Evolutionary conservation across 2,329 filamentous ascomycete genomes (phyloP).

Genomic region (Aspergillus hiratsukae): DNA sequence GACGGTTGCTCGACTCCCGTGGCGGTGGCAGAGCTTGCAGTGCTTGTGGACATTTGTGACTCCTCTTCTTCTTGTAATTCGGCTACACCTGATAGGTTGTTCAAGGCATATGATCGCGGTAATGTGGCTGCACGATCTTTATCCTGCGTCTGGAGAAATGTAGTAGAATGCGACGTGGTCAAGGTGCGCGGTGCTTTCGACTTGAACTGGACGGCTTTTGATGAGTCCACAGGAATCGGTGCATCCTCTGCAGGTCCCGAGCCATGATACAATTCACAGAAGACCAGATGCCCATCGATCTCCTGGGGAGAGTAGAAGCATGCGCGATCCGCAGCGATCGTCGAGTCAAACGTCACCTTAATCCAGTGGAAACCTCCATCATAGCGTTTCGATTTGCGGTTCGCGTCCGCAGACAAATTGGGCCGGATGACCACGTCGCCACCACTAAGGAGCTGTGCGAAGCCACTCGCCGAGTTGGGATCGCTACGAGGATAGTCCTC

Average conservation of each 20-base stretch:
- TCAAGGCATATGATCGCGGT: conserved; percentile 38
- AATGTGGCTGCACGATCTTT: conserved; percentile 32
- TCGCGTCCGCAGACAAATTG: conserved; percentile 66
- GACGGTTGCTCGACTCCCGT: conserved; percentile 22
- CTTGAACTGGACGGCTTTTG: conserved; percentile 20
- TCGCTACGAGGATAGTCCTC: conserved; percentile 89
- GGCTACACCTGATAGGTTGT: conserved; percentile 28
- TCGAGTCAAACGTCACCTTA: conserved; percentile 74
- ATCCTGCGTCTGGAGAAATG: conserved; percentile 29
- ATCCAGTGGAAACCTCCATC: conserved; percentile 90
- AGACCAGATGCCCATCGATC: conserved; percentile 66
- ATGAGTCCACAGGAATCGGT: conserved; percentile 51
- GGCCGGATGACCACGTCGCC: conserved; percentile 67
- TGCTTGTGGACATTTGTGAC: conserved; percentile 34
- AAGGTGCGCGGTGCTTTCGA: conserved; percentile 31
- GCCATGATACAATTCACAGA: conserved; percentile 66
- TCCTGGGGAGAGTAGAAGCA: conserved; percentile 66
- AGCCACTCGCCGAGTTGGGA: conserved; percentile 64
- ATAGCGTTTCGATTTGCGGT: conserved; percentile 73
- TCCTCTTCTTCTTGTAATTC: conserved; percentile 27
- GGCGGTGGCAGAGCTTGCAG: conserved; percentile 41
- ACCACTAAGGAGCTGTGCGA: conserved; percentile 67
- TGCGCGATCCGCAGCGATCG: conserved; percentile 65
- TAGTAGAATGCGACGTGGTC: conserved; percentile 32
- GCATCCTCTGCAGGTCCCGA: conserved; percentile 61